Base-by-base conservation (phyloP, 2,329 filamentous ascomycete genomes). In the Penicillium psychrosexuale region DNA sequence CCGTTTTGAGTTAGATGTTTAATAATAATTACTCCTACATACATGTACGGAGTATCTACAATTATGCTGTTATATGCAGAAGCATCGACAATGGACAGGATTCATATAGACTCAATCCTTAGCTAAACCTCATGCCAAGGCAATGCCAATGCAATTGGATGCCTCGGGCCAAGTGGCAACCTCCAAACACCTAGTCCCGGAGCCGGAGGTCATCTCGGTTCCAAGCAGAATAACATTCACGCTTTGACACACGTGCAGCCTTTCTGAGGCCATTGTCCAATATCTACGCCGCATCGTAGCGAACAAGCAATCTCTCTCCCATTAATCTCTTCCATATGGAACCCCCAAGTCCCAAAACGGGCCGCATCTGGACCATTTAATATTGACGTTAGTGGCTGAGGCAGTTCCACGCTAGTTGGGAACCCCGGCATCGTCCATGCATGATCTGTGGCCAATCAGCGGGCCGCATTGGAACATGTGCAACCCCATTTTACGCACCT, bases 401-500 rank as follows among this genome's bases (percentile, higher is more conserved):
- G 3, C n/a, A 15, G 12, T 34, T 44, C 38, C 27, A 33, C 45
- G 31, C 51, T 50, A 54, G 17, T 42, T 31, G 31, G 6, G 9
- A 33, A 28, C 39, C 39, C 46, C 39, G 47, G 27, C 13, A 44
- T 31, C 17, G 31, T 17, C 33, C 15, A 39, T 54, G 47, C 47
- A 51, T 28, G 40, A 51, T 39, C 52, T 54, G 22, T 33, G 52
- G 13, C 52, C 52, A 54, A 48, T 54, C 34, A 51, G 17, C 11
- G n/a, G 33, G 8, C 39, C 19, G 31, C 7, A 45, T 51, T 22
- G 22, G 24, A 22, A 12, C 43, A 66, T 66, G 40, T 66, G 61
- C 46, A 56, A 17, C 39, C 57, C 13, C 34, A 19, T 61, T 9
- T 45, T 53, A 17, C 45, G 34, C 46, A 54, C 19, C 45, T 53